These are phyloP conservation scores for Phytopythium oedochilum DNA, from an alignment of 352 stramenopile genomes.

Conservation along the genomic window DNA sequence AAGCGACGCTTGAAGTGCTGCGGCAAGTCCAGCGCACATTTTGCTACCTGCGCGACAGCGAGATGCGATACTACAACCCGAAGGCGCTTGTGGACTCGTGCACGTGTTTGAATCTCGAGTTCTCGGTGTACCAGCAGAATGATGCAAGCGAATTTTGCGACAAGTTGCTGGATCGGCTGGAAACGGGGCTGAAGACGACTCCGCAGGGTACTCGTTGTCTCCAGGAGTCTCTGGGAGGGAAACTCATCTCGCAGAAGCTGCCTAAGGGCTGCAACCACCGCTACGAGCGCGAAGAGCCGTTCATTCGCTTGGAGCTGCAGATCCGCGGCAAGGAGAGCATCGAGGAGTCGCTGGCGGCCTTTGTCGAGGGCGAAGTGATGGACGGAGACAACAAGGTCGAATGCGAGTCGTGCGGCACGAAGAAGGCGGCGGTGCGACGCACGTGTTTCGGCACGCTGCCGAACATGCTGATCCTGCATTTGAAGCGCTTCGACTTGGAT, in stretches of 20 bases:
- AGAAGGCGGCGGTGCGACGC: conserved; percentile 95
- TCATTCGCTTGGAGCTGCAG: conserved; percentile 97
- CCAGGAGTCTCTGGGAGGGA: conserved; percentile 68
- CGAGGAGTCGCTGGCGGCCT: conserved; percentile 94
- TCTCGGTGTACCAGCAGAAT: conserved; percentile 99
- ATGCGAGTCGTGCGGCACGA: conserved; percentile 96
- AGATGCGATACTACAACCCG: conserved; percentile 84
- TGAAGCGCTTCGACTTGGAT: conserved; percentile 99
- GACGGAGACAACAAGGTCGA: conserved; percentile 98
- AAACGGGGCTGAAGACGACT: conserved; percentile 92
- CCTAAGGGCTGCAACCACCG: conserved; percentile 88
- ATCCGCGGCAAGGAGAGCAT: conserved; percentile 98
- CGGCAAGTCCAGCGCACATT: conserved; percentile 89
- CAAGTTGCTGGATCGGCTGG: conserved; percentile 98
- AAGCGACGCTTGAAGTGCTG: conserved; percentile 86
- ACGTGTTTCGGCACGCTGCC: conserved; percentile 95
- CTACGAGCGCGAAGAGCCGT: conserved; percentile 95
- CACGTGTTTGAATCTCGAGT: conserved; percentile 88
- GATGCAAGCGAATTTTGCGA: conserved; percentile 99
- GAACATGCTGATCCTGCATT: conserved; percentile 96
- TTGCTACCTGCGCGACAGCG: conserved; percentile 81
- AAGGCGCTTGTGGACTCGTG: conserved; percentile 89
- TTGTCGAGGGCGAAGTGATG: conserved; percentile 99
- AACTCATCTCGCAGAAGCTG: conserved; percentile 88
- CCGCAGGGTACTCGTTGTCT: conserved; percentile 77